Conservation (phyloP, 2,329 filamentous ascomycete genomes). For the Penicillium brasilianum region DNA sequence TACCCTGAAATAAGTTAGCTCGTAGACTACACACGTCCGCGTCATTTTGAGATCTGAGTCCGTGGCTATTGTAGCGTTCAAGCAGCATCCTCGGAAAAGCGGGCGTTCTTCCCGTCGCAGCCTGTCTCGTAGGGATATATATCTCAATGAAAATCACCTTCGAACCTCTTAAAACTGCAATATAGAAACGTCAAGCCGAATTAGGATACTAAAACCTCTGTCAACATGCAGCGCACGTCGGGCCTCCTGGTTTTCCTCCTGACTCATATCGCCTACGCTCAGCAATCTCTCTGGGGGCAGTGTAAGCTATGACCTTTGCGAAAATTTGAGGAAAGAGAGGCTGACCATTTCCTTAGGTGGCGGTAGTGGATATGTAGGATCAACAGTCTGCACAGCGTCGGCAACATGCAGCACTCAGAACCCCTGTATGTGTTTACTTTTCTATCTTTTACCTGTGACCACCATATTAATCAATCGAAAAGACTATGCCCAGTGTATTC, state of each 20-base stretch:
- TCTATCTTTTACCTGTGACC: neutral
- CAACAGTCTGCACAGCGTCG: constrained; percentile 12
- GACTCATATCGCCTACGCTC: constrained; percentile 7
- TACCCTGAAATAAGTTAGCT: constrained; percentile 8
- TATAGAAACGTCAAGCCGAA: neutral
- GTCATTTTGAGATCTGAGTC: constrained; percentile 19
- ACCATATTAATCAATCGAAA: neutral
- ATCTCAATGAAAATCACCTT: neutral
- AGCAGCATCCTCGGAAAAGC: neutral
- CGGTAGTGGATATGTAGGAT: constrained; percentile 16
- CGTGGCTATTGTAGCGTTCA: constrained; percentile 13
- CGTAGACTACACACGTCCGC: constrained; percentile 5
- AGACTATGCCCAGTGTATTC: constrained; percentile 19
- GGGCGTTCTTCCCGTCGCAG: neutral
- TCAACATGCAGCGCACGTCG: constrained; percentile 7
- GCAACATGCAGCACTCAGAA: constrained; percentile 18
- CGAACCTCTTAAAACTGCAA: neutral
- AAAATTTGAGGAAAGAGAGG: too few species aligned
- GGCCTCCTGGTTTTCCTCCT: constrained; percentile 5
- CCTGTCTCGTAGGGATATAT: neutral
- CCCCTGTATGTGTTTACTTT: constrained; percentile 10
- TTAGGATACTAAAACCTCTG: neutral
- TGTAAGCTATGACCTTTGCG: neutral
- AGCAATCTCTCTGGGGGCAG: constrained; percentile 16
- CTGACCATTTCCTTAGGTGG: constrained; percentile 15